Base-by-base conservation (phyloP, 2,329 filamentous ascomycete species). In the Fusarium praegraminearum region DNA sequence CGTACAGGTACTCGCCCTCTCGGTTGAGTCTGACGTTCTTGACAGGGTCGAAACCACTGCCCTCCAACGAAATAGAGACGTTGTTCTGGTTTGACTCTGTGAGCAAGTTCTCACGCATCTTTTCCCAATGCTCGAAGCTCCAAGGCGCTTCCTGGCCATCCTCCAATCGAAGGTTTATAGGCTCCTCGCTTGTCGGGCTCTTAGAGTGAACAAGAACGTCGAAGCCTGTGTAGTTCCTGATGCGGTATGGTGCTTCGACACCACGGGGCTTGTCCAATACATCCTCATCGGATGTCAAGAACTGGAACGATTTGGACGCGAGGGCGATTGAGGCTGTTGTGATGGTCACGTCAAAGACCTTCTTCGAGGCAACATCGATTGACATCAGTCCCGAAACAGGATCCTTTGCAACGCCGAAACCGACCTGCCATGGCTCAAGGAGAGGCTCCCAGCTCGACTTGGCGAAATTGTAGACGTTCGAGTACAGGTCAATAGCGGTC, bases 361-460 rank as follows among this genome's bases (percentile, higher is more conserved):
- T 97, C 76, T 93, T 90, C 1, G 97, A 99, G 44, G 91, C 91
- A 3, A 97, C 83, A 59, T 98, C 94, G 20, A 99, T 85, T 0
- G 93, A 92, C 63, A 98, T 82, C 53, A 92, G 85, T 38, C 95
- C 92, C 0, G 91, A 92, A 43, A 88, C 86, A 28, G 89, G 85
- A 61, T 96, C 90, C 73, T 91, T 94, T 1, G 92, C 90, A 78
- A 98, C 89, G 67, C 97, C 93, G 71, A 99, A 89, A 3, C 94
- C 94, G n/a, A 98, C 85, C 71, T 95, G 90, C 96, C 96, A 99
- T 10, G 97, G 97, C 78, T 99, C 96, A 28, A 99, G 89, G 35
- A 99, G 82, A 5, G 96, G 96, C 78, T 99, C 96, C 96, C 96
- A 99, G 5, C 94, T 93, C 0, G 96, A 99, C 79, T 99, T 99